Base-by-base conservation (phyloP, 2,329 filamentous ascomycete genomes). In the Orbilia javanica region DNA sequence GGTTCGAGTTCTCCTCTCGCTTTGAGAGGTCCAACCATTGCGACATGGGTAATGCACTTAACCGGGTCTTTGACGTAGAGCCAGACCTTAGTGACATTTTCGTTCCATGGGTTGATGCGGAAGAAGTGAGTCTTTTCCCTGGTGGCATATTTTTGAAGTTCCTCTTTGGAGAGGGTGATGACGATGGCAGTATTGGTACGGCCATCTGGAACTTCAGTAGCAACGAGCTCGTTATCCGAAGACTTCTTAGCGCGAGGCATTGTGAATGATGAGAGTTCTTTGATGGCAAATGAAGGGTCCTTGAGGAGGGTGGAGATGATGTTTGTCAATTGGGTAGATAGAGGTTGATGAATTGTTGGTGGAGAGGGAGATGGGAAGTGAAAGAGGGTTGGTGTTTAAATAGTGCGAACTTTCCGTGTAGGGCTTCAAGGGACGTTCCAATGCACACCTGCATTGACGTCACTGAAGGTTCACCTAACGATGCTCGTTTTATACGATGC, bases 31-130 rank as follows among this genome's bases (percentile, higher is more conserved):
- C 70, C 70, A 13, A 74, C 31, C 13, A 18, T 20, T 22, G 63
- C 63, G 22, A 74, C 52, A 29, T 67, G 63, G 5, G 70, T 74
- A 39, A 74, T 20, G 18, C 22, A n/a, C 31, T 74, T 74, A 25
- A 74, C 31, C 0, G 62, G 62, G 27, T 52, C 62, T 22, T 60
- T 74, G n/a, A 67, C 29, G 31, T 74, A 74, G 62, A 74, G 11
- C 70, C 70, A 74, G 25, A 67, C 42, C 2, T 64, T 39, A 1
- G 7, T 11, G 27, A 74, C 62, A 29, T 67, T 60, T 1, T 36
- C 0, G 13, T 50, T 36, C 48, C 52, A 74, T 5, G 70, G 39
- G 4, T 66, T 74, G 52, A 52, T 25, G 6, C 62, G 29, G 42
- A 74, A 74, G 20, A 74, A 29, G 22, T 13, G 18, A 0, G 13